Evolutionary conservation across 2,329 filamentous ascomycete genomes (phyloP).

Genomic region (Clonostachys byssicola): DNA sequence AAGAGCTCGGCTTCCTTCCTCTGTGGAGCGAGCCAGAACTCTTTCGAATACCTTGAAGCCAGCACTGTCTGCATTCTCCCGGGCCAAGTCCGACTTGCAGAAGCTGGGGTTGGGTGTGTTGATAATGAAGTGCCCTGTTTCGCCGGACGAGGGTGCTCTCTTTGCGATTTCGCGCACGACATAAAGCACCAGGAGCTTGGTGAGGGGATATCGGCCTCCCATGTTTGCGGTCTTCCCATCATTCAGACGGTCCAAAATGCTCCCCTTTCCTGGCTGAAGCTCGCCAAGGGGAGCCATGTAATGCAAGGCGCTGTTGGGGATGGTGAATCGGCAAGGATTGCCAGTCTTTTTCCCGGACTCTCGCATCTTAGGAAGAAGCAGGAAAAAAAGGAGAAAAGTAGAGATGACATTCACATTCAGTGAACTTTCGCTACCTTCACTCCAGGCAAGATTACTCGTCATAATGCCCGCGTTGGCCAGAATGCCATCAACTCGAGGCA

Average conservation of each 20-base stretch:
- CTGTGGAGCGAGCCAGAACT: conserved; percentile 34
- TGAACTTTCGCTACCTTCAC: conserved; percentile 42
- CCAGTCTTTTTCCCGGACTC: conserved; percentile 12
- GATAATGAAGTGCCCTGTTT: conserved; percentile 15
- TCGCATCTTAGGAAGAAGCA: conserved; percentile 10
- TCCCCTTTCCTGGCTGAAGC: conserved; percentile 5
- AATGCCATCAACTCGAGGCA: conserved; percentile 36
- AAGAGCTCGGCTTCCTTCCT: conserved; percentile 33
- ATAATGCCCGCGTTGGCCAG: conserved; percentile 36
- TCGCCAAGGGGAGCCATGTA: conserved; percentile 15
- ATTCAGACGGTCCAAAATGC: conserved; percentile 21
- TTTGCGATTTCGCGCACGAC: conserved; percentile 19
- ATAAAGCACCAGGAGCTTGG: conserved; percentile 23
- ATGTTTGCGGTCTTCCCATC: conserved; percentile 16
- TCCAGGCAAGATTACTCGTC: conserved; percentile 21
- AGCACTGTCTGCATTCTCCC: conserved; percentile 4
- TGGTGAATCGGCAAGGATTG: conserved; percentile 7
- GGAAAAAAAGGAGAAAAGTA: conserved; percentile 11
- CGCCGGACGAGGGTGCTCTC: background rate
- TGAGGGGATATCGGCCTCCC: conserved; percentile 20
- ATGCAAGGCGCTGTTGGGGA: conserved; percentile 15
- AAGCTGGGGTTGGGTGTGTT: conserved; percentile 35
- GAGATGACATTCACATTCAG: conserved; percentile 21
- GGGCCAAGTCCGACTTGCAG: conserved; percentile 26
- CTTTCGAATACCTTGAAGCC: conserved; percentile 6